phyloP scores from a whole-genome alignment of 129 eudicot species.

The Tagetes patula region DNA sequence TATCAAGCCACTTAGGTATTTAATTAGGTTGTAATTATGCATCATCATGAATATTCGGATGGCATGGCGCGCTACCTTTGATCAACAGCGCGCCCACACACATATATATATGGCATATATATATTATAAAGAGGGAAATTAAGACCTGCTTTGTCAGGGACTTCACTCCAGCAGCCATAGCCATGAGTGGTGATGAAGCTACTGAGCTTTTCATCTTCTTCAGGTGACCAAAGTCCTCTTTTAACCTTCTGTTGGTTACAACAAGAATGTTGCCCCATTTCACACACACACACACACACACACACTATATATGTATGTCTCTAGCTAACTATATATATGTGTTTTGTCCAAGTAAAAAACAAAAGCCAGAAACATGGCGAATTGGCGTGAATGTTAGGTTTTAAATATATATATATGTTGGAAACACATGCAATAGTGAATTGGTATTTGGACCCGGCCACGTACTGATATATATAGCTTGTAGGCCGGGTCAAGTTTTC shows the following conservation, averaged over 20 bases:
- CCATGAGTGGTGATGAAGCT: constrained; percentile 81
- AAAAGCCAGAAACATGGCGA: constrained; percentile 29
- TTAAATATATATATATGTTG: constrained; percentile 25
- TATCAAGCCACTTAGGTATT: no score
- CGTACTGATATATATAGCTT: background rate
- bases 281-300: background rate
- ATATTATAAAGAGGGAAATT: no score
- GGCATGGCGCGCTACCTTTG: no score
- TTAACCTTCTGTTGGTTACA: constrained; percentile 96
- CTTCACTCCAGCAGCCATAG: constrained; percentile 99
- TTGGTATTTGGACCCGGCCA: constrained; percentile 27
- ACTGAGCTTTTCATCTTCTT: constrained; percentile 80
- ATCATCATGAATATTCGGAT: no score
- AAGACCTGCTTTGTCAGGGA: constrained; percentile 90
- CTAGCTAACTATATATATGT: constrained; percentile 13
- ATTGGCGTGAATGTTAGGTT: no score
- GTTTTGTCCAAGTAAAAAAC: constrained; percentile 27
- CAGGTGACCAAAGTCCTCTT: constrained; percentile 96
- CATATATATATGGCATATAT: no score
- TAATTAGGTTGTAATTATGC: no score
- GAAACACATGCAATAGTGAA: constrained; percentile 17
- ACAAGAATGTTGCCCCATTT: constrained; percentile 94
- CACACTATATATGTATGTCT: background rate
- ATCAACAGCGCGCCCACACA: no score
- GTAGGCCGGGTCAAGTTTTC: constrained; percentile 45